A percentile compares a stretch with the other conserved stretches of the same genome.
phyloP scores from a whole-genome alignment of 2,329 filamentous ascomycete genomes.

The Colletotrichum acutatum region DNA sequence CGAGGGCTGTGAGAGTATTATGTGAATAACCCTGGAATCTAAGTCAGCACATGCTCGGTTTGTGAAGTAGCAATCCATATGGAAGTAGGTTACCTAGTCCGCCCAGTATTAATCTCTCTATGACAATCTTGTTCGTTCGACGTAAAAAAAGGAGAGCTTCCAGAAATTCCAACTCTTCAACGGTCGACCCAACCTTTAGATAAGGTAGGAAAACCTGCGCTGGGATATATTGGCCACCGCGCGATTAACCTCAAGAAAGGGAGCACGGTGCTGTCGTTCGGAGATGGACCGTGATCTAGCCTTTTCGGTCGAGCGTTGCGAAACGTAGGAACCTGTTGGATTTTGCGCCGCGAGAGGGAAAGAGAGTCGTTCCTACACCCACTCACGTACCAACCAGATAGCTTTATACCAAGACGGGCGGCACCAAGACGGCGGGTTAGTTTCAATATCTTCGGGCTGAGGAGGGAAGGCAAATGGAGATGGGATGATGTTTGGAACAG shows the following conservation, averaged over 20 bases:
- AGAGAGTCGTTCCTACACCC: neutral
- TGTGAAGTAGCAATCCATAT: neutral
- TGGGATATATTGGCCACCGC: neutral
- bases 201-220: slow-evolving; percentile 7
- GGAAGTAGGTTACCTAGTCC: neutral
- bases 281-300: slow-evolving; percentile 15
- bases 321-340: slow-evolving; percentile 12
- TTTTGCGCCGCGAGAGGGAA: slow-evolving; percentile 2
- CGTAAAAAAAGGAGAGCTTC: slow-evolving; percentile 16
- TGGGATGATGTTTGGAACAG: slow-evolving; percentile 27
- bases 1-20: neutral
- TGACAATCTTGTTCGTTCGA: neutral
- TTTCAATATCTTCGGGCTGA: slow-evolving; percentile 24
- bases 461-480: neutral
- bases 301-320: slow-evolving; percentile 21
- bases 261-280: slow-evolving; percentile 32
- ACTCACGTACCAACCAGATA: slow-evolving; percentile 15
- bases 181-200: slow-evolving; percentile 24
- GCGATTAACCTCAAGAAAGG: neutral
- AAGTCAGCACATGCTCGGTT: no score
- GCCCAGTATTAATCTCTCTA: neutral
- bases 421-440: slow-evolving; percentile 15
- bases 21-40: no score
- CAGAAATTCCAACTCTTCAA: slow-evolving; percentile 21
- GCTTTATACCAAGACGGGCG: slow-evolving; percentile 31